Evolutionary conservation across 805 yeast genomes (phyloP).

Genomic region (Sporopachydermia lactativora): DNA sequence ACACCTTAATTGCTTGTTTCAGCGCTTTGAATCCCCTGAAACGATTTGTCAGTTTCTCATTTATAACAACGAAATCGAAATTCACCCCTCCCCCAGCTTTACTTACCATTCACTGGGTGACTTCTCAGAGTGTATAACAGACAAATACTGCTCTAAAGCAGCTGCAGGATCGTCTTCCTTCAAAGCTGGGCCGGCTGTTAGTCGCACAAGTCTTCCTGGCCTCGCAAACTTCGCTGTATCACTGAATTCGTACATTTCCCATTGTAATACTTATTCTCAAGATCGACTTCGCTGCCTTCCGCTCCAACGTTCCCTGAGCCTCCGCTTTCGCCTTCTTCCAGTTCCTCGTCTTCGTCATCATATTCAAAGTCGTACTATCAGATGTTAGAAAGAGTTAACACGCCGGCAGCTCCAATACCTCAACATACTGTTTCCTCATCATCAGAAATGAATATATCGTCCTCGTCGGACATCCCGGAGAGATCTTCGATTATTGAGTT

Average conservation of each 20-base stretch:
- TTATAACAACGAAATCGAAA: too few relatives aligned
- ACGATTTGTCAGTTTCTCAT: too few relatives aligned
- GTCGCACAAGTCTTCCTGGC: constrained; percentile 1
- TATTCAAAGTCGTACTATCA: constrained; percentile 22
- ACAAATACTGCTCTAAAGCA: constrained; percentile 18
- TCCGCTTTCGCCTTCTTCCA: constrained; percentile 10
- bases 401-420: constrained; percentile 3
- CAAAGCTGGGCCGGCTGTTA: constrained; percentile 9
- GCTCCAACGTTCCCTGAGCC: constrained; percentile 6
- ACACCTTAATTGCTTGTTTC: constrained; percentile 22
- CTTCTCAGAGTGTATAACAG: constrained; percentile 13
- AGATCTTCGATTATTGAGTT: too few relatives aligned
- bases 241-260: constrained; percentile 17
- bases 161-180: constrained; percentile 19
- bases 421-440: constrained; percentile 12
- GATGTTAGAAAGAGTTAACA: constrained; percentile 8
- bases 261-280: constrained; percentile 23
- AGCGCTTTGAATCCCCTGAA: constrained; percentile 20
- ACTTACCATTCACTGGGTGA: constrained; percentile 14
- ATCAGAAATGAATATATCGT: constrained; percentile 25
- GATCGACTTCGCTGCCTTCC: constrained; percentile 5
- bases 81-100: too few relatives aligned
- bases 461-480: constrained; percentile 22
- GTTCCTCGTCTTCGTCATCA: constrained; percentile 22
- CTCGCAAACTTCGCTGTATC: background rate